Evolutionary conservation across 495 filamentous ascomycete species (phyloP).

Genomic region (Penicillium pulvis): DNA sequence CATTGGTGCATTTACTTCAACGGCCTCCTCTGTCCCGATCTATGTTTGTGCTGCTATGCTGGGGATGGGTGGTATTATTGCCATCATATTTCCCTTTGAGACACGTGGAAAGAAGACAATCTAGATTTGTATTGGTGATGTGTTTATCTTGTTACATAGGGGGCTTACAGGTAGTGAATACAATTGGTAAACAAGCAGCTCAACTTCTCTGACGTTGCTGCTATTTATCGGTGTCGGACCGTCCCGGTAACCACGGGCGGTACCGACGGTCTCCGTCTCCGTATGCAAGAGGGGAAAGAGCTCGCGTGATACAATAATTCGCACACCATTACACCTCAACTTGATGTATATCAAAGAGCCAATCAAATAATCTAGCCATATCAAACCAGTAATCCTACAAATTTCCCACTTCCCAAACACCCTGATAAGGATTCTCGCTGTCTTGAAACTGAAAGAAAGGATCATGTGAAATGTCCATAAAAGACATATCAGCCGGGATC

Average conservation of each 20-base stretch:
- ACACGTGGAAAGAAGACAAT: constrained; percentile 21
- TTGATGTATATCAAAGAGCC: neutral
- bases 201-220: no score
- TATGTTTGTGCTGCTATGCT: constrained; percentile 42
- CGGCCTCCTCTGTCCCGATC: constrained; percentile 37
- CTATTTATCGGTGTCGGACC: neutral
- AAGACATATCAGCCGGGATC: constrained; percentile 35
- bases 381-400: constrained; percentile 14
- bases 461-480: constrained; percentile 31
- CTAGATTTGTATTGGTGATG: neutral
- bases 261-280: constrained; percentile 6
- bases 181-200: no score
- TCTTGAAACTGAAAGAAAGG: constrained; percentile 36
- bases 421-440: constrained; percentile 28
- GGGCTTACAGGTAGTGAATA: no score
- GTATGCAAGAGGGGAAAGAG: neutral
- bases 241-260: constrained; percentile 3
- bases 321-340: neutral
- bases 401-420: constrained; percentile 33
- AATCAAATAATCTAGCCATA: neutral
- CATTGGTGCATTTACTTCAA: constrained; percentile 39
- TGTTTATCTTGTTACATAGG: no score
- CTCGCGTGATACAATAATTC: neutral
- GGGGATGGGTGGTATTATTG: constrained; percentile 34
- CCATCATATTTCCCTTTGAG: constrained; percentile 42